A percentile compares a stretch with the other conserved stretches of the same genome.
These are phyloP conservation scores for Botrytis fragariae DNA, from an alignment of 2,329 filamentous ascomycete genomes.

Conservation along the genomic window DNA sequence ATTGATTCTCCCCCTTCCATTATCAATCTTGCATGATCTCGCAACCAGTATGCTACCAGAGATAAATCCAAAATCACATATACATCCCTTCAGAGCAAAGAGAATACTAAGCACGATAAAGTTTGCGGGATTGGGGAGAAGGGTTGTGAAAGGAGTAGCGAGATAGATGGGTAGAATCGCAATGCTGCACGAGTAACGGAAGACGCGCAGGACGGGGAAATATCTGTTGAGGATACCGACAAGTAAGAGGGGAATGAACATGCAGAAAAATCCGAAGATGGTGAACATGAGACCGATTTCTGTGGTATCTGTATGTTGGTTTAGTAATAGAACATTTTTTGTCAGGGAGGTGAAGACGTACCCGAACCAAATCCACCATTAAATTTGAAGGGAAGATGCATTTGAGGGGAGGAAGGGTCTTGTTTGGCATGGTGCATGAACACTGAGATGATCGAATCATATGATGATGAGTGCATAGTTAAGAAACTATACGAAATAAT, in stretches of 20 bases:
- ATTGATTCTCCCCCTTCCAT: constrained; percentile 5
- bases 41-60: constrained; percentile 1
- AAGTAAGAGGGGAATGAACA: constrained; percentile 1
- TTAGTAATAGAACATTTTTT: background rate
- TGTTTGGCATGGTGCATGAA: constrained; percentile 4
- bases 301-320: background rate
- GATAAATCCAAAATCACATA: constrained; percentile 1
- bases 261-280: constrained; percentile 5
- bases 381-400: constrained; percentile 3
- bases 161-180: constrained; percentile 8
- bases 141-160: constrained; percentile 1
- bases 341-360: background rate
- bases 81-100: background rate
- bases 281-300: constrained; percentile 16
- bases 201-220: background rate
- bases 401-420: background rate
- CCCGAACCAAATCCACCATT: constrained; percentile 7
- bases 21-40: background rate
- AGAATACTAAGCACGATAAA: constrained; percentile 3
- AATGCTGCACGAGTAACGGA: background rate
- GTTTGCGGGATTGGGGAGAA: background rate
- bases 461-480: background rate
- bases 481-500: constrained; percentile 4
- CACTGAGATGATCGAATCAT: constrained; percentile 1
- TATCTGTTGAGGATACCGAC: background rate